Percentiles rank a stretch among this genome's conserved stretches.
phyloP scores from a whole-genome alignment of 495 filamentous ascomycete genomes.

The Hypoxylon fuscum region DNA sequence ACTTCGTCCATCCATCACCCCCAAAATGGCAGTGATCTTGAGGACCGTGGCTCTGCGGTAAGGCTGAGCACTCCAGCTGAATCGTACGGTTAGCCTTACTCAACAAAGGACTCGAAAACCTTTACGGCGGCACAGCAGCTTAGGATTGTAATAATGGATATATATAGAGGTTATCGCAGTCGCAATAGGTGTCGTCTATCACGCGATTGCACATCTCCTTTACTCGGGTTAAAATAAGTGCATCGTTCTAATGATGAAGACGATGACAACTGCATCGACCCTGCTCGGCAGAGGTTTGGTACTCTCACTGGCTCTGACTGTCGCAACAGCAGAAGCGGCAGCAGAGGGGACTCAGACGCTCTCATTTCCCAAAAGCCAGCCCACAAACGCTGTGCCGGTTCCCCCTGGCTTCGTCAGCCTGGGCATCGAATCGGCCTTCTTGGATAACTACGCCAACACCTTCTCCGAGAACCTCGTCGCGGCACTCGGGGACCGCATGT shows the following conservation, averaged over 20 bases:
- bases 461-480: constrained; percentile 1
- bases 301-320: not conserved
- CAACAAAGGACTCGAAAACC: too few species aligned
- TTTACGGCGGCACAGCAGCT: too few species aligned
- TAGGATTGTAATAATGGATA: too few species aligned
- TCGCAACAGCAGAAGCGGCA: not conserved
- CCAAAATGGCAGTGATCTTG: not conserved
- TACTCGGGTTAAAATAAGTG: not conserved
- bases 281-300: not conserved
- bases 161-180: too few species aligned
- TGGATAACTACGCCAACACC: constrained; percentile 1
- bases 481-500: not conserved
- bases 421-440: constrained; percentile 1
- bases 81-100: too few species aligned
- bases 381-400: not conserved
- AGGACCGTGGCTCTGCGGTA: not conserved
- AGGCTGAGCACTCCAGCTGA: too few species aligned
- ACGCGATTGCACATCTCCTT: not conserved
- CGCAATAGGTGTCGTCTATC: too few species aligned
- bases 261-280: not conserved
- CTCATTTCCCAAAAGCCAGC: not conserved
- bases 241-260: not conserved
- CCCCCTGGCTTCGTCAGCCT: not conserved
- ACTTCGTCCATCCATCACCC: not conserved
- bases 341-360: not conserved